phyloP scores from a whole-genome alignment of 2,329 filamentous ascomycete species.

The Berkeleyomyces basicola region DNA sequence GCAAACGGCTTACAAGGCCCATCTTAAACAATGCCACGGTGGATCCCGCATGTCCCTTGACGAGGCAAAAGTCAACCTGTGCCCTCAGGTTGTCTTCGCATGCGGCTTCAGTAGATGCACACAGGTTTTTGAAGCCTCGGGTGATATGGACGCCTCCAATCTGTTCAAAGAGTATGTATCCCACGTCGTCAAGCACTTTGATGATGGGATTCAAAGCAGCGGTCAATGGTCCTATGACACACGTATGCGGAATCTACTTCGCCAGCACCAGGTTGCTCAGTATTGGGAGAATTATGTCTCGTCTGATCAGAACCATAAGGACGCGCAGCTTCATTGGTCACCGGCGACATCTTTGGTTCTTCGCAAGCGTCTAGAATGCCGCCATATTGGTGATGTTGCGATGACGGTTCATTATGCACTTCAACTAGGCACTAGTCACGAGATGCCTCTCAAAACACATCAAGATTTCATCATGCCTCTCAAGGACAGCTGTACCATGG shows the following conservation, averaged over 20 bases:
- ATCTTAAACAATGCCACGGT: slow-evolving; percentile 29
- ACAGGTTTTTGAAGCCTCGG: slow-evolving; percentile 27
- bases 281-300: slow-evolving; percentile 24
- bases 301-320: slow-evolving; percentile 20
- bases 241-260: slow-evolving; percentile 29
- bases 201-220: slow-evolving; percentile 23
- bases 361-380: slow-evolving; percentile 29
- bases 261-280: slow-evolving; percentile 23
- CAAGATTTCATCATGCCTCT: slow-evolving; percentile 23
- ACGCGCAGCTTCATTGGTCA: slow-evolving; percentile 24
- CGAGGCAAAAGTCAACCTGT: slow-evolving; percentile 27
- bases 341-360: slow-evolving; percentile 26
- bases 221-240: slow-evolving; percentile 29
- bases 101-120: slow-evolving; percentile 31
- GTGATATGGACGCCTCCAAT: slow-evolving; percentile 24
- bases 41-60: slow-evolving; percentile 26
- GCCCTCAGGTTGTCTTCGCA: slow-evolving; percentile 31
- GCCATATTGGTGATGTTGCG: slow-evolving; percentile 26
- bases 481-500: slow-evolving; percentile 22
- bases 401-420: slow-evolving; percentile 25
- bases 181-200: slow-evolving; percentile 32
- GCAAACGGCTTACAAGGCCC: slow-evolving; percentile 31
- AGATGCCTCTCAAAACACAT: slow-evolving; percentile 17
- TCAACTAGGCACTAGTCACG: slow-evolving; percentile 22
- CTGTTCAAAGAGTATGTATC: slow-evolving; percentile 29